These are phyloP conservation scores for Larix sibirica DNA, from an alignment of 83 land plant species.

Conservation along the genomic window DNA sequence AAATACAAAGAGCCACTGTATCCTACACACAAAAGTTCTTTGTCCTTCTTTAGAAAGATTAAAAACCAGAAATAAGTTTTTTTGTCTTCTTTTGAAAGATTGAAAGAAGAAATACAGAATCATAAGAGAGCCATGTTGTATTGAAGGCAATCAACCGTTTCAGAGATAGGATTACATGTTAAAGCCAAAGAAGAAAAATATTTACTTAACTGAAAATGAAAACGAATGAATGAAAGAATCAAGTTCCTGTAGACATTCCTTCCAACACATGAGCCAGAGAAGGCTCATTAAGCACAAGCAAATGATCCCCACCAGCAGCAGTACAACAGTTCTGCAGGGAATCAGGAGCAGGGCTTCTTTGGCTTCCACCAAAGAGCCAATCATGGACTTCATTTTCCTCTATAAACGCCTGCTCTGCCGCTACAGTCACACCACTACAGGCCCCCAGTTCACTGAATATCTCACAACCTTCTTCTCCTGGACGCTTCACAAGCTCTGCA, in stretches of 20 bases:
- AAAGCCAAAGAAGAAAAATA: no score
- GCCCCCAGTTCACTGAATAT: background rate
- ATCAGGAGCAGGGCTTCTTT: background rate
- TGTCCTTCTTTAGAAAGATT: no score
- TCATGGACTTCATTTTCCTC: constrained; percentile 16
- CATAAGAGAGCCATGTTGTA: no score
- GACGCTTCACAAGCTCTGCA: background rate
- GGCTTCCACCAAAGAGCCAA: constrained; percentile 7
- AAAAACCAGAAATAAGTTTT: no score
- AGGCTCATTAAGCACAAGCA: constrained; percentile 3
- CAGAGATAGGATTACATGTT: no score
- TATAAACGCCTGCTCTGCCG: constrained; percentile 10
- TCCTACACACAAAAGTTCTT: no score
- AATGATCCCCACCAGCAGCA: background rate
- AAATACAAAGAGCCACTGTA: no score
- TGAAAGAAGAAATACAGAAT: no score
- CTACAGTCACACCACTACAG: background rate
- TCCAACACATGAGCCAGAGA: constrained; percentile 7
- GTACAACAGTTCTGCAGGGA: background rate
- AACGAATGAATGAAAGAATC: no score
- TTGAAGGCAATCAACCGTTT: no score
- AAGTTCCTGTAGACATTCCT: constrained; percentile 6
- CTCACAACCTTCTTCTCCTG: background rate
- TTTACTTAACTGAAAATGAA: no score
- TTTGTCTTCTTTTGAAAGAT: no score